phyloP scores from a whole-genome alignment of 441 rosid species.

The Hypseocharis bilobata region DNA sequence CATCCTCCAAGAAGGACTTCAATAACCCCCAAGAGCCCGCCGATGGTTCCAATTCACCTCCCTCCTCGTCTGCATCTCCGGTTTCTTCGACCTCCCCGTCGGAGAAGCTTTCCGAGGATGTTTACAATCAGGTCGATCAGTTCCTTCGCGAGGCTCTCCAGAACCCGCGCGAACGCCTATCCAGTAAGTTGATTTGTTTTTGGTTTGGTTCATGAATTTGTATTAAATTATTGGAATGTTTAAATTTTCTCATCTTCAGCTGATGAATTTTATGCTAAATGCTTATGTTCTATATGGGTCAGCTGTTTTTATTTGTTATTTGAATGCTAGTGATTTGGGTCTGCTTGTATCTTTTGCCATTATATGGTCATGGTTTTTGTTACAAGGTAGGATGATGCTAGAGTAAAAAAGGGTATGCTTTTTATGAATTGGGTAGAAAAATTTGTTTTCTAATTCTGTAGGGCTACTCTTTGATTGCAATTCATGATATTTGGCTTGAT shows the following conservation, averaged over 20 bases:
- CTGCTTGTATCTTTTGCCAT: neutral
- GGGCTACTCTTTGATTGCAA: no score
- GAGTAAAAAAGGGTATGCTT: no score
- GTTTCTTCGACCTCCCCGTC: slow-evolving; percentile 9
- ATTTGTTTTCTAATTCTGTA: no score
- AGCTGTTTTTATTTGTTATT: no score
- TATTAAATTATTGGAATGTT: neutral
- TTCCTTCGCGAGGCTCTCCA: slow-evolving; percentile 69
- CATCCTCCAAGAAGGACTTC: slow-evolving; percentile 16
- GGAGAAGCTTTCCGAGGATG: slow-evolving; percentile 35
- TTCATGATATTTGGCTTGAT: no score
- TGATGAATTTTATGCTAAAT: neutral
- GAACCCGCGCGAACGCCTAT: slow-evolving; percentile 73
- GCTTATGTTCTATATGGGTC: no score
- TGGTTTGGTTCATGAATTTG: neutral
- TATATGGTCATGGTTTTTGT: neutral
- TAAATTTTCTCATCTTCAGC: neutral
- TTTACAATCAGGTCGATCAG: slow-evolving; percentile 54
- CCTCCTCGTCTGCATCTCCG: slow-evolving; percentile 16
- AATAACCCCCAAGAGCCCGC: slow-evolving; percentile 26
- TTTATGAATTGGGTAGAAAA: no score
- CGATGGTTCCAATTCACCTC: slow-evolving; percentile 18
- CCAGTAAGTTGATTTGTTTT: slow-evolving; percentile 30
- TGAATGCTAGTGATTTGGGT: neutral
- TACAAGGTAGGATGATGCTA: no score